Percentiles rank a stretch among this genome's conserved stretches.
phyloP scores from a whole-genome alignment of 2,329 filamentous ascomycete species.

The Aureobasidium sp. region DNA sequence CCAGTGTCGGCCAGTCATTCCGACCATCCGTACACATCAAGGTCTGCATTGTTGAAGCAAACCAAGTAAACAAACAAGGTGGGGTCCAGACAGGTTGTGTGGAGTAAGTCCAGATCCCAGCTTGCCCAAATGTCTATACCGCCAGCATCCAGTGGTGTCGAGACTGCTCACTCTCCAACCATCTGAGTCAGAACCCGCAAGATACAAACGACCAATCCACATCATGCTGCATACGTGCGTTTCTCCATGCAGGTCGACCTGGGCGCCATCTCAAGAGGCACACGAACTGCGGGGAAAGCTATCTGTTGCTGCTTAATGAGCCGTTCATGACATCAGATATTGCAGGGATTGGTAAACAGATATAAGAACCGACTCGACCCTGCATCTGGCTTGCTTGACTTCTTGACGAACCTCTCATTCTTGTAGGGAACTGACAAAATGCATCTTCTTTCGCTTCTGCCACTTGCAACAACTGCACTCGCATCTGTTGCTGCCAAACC shows the following conservation, averaged over 20 bases:
- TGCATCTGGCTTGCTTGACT: neutral
- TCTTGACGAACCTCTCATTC: neutral
- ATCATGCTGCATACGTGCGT: neutral
- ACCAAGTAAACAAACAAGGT: neutral
- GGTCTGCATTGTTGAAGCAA: neutral
- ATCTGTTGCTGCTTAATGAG: neutral
- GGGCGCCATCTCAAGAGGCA: neutral
- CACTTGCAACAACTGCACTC: constrained; percentile 18
- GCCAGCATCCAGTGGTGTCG: neutral
- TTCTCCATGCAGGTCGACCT: neutral
- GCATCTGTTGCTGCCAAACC: neutral
- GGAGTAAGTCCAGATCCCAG: neutral
- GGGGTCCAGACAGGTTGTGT: neutral
- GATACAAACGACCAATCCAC: neutral
- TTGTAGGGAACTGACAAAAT: neutral
- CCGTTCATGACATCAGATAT: constrained; percentile 5
- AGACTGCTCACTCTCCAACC: neutral
- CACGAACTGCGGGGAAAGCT: constrained; percentile 1
- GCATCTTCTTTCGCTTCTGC: constrained; percentile 13
- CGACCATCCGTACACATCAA: neutral
- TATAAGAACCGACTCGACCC: neutral
- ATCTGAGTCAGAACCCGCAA: neutral
- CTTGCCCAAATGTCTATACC: neutral
- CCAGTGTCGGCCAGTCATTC: neutral
- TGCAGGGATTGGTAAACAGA: neutral